These are phyloP conservation scores for Breviolum minutum DNA, from an alignment of 73 alveolate genomes.

Conservation along the genomic window DNA sequence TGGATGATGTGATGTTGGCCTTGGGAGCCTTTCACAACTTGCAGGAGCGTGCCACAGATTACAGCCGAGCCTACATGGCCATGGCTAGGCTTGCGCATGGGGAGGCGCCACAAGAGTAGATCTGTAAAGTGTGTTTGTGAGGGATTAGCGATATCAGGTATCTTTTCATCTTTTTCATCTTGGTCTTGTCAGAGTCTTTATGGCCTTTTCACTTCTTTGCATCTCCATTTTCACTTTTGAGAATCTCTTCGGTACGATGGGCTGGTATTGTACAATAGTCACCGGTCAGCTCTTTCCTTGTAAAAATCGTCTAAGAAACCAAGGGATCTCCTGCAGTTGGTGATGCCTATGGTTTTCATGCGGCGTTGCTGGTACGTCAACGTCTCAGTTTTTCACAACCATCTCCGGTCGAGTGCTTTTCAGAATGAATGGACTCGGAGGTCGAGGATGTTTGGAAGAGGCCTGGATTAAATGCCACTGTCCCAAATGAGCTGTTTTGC, in stretches of 20 bases:
- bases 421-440: background rate
- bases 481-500: background rate
- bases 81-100: slow-evolving; percentile 84
- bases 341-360: slow-evolving; percentile 67
- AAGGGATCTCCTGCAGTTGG: slow-evolving; percentile 77
- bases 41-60: slow-evolving; percentile 65
- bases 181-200: background rate
- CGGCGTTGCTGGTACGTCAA: slow-evolving; percentile 42
- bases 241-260: too few relatives aligned
- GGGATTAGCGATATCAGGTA: too few relatives aligned
- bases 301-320: background rate
- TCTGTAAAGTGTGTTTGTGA: background rate
- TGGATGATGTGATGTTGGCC: background rate
- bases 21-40: background rate
- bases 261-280: too few relatives aligned
- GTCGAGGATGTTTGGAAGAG: slow-evolving; percentile 12
- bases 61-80: slow-evolving; percentile 80
- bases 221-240: background rate
- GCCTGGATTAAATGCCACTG: background rate
- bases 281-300: background rate
- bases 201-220: background rate
- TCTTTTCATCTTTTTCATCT: background rate
- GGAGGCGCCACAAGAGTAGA: background rate
- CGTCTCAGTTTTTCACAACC: background rate
- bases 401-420: background rate